Base-by-base conservation (phyloP, 192 early-diverging fungal species). In the Linnemannia elongata region DNA sequence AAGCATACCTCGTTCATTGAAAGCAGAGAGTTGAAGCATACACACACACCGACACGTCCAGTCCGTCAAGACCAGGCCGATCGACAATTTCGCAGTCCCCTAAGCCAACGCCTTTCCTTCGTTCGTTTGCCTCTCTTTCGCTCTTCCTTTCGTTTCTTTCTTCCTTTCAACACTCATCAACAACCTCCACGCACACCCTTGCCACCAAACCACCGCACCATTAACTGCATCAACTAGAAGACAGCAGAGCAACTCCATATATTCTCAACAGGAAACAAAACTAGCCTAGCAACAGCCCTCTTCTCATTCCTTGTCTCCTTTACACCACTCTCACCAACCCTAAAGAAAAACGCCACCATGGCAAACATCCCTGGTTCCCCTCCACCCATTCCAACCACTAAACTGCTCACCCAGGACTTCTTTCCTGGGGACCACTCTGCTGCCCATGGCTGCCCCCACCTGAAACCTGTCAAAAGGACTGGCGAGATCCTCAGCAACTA, bases 381-480 rank as follows among this genome's bases (percentile, higher is more conserved):
- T 22, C 75, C 85, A 12, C 76, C 74, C 39, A 52, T 87, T 52
- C 74, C 79, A 22, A 81, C 79, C 12, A 77, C 78, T 38, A 87
- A 78, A 72, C 36, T 87, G 68, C 75, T 87, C 45, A 81, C 85
- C 41, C 85, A 87, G 72, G 85, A 87, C 36, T 87, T 87, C 76
- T 87, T 85, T 72, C 83, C 85, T 36, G 85, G 85, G 3, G 85
- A 87, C 74, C 77, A 85, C 60, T 69, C 82, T 7, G 71, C 72
- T 6, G 54, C 85, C 18, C 79, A 87, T 78, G 85, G 85, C 22
- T 87, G 85, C 27, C 70, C 79, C 6, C 85, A 87, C 54, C 47
- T 87, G 36, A 87, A 87, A 54, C 76, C 71, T 30, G 30, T 78
- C 68, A 87, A 87, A 39, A 80, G 76, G 41, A 41, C 73, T 7